A percentile compares a stretch with the other conserved stretches of the same genome.
Conservation (phyloP, 2,329 filamentous ascomycete genomes). For the Cladosporium austrohemisphaericum region DNA sequence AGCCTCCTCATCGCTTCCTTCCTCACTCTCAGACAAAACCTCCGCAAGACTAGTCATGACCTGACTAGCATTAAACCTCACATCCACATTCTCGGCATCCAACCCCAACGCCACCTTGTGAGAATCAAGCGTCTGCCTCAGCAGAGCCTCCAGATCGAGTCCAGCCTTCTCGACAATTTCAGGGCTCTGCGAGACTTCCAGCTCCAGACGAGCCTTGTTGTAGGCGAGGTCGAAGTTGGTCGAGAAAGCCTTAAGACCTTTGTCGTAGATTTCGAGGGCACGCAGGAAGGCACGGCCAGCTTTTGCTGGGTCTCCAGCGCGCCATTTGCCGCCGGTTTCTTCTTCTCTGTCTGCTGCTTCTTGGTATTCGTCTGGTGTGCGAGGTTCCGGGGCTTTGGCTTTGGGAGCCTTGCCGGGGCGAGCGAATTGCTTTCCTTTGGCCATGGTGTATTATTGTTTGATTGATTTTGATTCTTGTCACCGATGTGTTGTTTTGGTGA, state of each 20-base stretch:
- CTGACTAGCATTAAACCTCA: constrained; percentile 69
- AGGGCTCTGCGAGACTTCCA: constrained; percentile 65
- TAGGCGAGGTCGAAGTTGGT: constrained; percentile 67
- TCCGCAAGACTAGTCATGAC: constrained; percentile 65
- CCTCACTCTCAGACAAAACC: constrained; percentile 51
- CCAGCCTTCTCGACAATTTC: constrained; percentile 59
- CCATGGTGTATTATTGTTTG: constrained; percentile 26
- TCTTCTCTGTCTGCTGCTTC: constrained; percentile 66
- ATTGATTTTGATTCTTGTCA: background rate
- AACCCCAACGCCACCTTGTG: constrained; percentile 60
- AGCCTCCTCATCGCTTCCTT: constrained; percentile 44
- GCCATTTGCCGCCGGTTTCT: constrained; percentile 71
- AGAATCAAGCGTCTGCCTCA: constrained; percentile 59
- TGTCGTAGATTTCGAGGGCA: constrained; percentile 63
- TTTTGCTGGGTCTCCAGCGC: constrained; percentile 66
- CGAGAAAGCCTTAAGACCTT: constrained; percentile 59
- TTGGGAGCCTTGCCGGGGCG: constrained; percentile 27
- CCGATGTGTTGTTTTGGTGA: background rate
- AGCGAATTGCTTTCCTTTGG: constrained; percentile 30
- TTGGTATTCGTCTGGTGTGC: constrained; percentile 65
- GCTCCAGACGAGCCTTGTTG: constrained; percentile 70
- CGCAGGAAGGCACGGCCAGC: constrained; percentile 59
- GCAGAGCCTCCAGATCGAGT: constrained; percentile 49
- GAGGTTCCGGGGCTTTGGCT: constrained; percentile 45
- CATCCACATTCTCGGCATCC: constrained; percentile 61